These are phyloP conservation scores for Cercospora beticola DNA, from an alignment of 2,329 filamentous ascomycete species.

Conservation along the genomic window DNA sequence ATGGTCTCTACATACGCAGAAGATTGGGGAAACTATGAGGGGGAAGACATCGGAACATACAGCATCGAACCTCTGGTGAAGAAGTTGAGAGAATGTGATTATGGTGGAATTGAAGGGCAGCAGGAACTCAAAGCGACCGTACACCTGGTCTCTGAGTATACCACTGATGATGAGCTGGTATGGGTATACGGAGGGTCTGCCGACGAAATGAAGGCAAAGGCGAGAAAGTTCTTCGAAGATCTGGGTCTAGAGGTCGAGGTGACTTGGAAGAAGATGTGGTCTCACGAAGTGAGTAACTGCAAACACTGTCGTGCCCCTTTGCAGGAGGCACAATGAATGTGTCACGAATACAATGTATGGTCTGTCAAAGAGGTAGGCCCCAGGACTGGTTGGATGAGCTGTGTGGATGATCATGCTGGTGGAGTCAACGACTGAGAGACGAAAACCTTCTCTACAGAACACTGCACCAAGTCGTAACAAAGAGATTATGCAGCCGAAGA, in stretches of 20 bases:
- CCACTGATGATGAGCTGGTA: background rate
- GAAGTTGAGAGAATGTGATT: background rate
- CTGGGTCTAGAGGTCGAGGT: background rate
- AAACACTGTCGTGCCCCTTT: background rate
- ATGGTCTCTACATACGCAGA: background rate
- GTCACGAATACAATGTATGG: too few species aligned
- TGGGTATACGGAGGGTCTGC: background rate
- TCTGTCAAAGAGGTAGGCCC: background rate
- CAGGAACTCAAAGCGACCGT: background rate
- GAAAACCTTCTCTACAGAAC: background rate
- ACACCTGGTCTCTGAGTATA: background rate
- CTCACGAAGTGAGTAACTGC: background rate
- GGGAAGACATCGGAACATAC: background rate
- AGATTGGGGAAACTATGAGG: background rate
- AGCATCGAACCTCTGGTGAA: background rate
- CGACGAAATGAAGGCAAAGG: background rate
- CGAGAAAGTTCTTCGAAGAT: background rate
- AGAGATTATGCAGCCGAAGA: background rate
- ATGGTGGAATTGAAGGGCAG: background rate
- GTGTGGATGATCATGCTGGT: background rate
- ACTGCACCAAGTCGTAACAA: background rate
- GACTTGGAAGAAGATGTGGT: background rate
- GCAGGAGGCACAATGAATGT: background rate
- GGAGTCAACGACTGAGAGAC: background rate
- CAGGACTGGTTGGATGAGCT: background rate